Evolutionary conservation across 192 early-diverging fungal species (phyloP).

Genomic region (Helicostylum pulchrum): DNA sequence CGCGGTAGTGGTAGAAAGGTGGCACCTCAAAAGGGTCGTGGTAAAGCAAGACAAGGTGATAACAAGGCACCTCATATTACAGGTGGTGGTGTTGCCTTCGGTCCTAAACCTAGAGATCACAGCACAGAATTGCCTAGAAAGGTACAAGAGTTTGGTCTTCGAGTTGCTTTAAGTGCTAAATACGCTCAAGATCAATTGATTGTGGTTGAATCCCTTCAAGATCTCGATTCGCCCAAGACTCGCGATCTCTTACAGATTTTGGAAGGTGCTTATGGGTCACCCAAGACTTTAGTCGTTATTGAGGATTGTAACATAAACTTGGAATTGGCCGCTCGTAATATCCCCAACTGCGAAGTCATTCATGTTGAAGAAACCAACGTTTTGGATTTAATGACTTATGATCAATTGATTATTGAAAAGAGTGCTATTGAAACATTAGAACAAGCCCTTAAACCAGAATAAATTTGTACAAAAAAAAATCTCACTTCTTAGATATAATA

Average conservation of each 20-base stretch:
- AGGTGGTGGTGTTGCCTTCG: slow-evolving; percentile 86
- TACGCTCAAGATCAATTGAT: slow-evolving; percentile 85
- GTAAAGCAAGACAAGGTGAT: slow-evolving; percentile 85
- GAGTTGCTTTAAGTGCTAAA: slow-evolving; percentile 84
- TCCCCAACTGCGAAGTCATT: slow-evolving; percentile 58
- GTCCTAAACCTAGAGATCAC: slow-evolving; percentile 86
- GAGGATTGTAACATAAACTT: slow-evolving; percentile 43
- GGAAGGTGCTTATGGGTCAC: slow-evolving; percentile 38
- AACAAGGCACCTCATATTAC: slow-evolving; percentile 80
- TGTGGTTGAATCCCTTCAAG: slow-evolving; percentile 68
- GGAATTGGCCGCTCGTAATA: slow-evolving; percentile 58
- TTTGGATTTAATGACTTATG: slow-evolving; percentile 62
- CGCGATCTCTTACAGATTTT: slow-evolving; percentile 45
- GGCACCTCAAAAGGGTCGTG: slow-evolving; percentile 90
- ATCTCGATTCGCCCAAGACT: slow-evolving; percentile 54
- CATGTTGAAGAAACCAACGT: slow-evolving; percentile 64
- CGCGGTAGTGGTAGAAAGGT: slow-evolving; percentile 79
- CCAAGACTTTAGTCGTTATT: slow-evolving; percentile 42
- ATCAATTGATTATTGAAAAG: slow-evolving; percentile 66
- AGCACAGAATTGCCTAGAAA: slow-evolving; percentile 81
- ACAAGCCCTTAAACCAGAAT: slow-evolving; percentile 42
- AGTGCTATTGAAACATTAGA: slow-evolving; percentile 61
- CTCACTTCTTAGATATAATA: too few relatives aligned
- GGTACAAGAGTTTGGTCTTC: slow-evolving; percentile 81
- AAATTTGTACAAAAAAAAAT: slow-evolving; percentile 1